phyloP scores from a whole-genome alignment of 2,329 filamentous ascomycete species.

The Rhinocladiella mackenziei region DNA sequence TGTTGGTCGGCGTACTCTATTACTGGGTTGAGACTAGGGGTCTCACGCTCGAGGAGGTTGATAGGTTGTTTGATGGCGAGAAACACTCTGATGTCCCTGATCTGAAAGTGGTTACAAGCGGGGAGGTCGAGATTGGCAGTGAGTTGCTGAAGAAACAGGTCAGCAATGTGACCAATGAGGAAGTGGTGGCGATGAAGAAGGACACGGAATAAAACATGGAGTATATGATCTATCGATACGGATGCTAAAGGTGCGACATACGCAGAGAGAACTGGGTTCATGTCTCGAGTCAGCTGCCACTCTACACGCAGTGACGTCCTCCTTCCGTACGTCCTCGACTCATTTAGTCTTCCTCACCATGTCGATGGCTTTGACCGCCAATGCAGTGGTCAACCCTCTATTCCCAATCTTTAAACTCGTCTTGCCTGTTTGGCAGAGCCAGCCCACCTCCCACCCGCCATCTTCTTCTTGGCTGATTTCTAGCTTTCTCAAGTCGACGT shows the following conservation, averaged over 20 bases:
- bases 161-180: neutral
- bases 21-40: conserved; percentile 30
- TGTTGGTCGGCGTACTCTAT: conserved; percentile 37
- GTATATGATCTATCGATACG: too few relatives aligned
- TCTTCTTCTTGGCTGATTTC: conserved; percentile 6
- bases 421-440: conserved; percentile 11
- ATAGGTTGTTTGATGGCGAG: conserved; percentile 15
- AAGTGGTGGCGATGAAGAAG: neutral
- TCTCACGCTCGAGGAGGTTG: conserved; percentile 31
- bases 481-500: conserved; percentile 5
- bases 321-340: neutral
- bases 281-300: neutral
- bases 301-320: neutral
- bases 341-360: conserved; percentile 3
- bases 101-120: too few relatives aligned
- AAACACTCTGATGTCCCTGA: too few relatives aligned
- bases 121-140: neutral
- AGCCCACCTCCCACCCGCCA: conserved; percentile 12
- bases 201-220: neutral
- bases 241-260: too few relatives aligned
- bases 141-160: neutral
- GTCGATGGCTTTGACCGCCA: conserved; percentile 10
- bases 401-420: conserved; percentile 10
- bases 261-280: neutral
- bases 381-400: conserved; percentile 7